Base-by-base conservation (phyloP, 2,329 filamentous ascomycete species). In the Fusarium mundagurra region DNA sequence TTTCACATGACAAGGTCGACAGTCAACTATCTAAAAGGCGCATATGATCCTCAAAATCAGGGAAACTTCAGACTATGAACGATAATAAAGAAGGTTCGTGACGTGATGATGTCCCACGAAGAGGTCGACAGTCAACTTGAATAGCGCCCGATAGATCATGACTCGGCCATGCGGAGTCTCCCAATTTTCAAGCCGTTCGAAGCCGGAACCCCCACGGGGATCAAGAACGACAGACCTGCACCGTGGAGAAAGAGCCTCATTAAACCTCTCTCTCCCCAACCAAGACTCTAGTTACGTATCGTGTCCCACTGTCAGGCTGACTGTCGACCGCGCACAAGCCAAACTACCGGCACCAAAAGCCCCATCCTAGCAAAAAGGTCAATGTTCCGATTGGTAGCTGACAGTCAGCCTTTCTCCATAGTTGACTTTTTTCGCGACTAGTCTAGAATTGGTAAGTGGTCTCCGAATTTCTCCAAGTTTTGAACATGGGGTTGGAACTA, bases 81-180 rank as follows among this genome's bases (percentile, higher is more conserved):
- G 7, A 51, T 38, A 20, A 31, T 51, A 14, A 36, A 38, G 7
- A 50, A 38, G 1, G 20, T 20, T 54, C 5, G 10, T 51, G n/a
- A 43, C 20, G 10, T 51, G n/a, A 43, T 16, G 47, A 38, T 50
- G 18, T 41, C 17, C 22, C 29, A 34, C 29, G 45, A 36, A 18
- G 36, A 68, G 54, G 65, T 54, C 44, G 65, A 68, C 65, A 55
- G 65, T 68, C 65, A 36, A 54, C 65, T 60, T 29, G 33, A 34
- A 62, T 38, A 62, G 50, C 24, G 20, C 7, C n/a, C 7, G 18
- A 33, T 13, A 6, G 17, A 41, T 22, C 36, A 55, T 31, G 47
- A 43, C 47, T 61, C 47, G 45, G 3, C 18, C 29, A 12, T 41
- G 61, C 44, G 54, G 54, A 48, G 12, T 36, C 43, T 39, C 61